Conservation (phyloP, 176 grass and related monocot species). For the Otatea glauca region DNA sequence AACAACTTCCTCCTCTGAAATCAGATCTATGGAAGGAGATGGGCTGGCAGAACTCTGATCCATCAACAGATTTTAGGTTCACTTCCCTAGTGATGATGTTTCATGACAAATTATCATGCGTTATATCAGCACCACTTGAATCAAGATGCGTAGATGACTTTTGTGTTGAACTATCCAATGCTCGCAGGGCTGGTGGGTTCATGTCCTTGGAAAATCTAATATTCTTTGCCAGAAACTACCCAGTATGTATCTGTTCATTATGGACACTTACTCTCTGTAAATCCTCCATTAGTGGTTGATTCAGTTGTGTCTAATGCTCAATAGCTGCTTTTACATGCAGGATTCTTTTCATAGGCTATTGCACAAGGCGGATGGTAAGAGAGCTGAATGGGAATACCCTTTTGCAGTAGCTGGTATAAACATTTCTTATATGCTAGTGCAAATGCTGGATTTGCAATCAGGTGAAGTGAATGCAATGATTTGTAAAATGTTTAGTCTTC, state of each 20-base stretch:
- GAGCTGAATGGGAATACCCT: slow-evolving; percentile 81
- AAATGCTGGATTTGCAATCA: slow-evolving; percentile 75
- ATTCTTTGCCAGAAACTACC: slow-evolving; percentile 73
- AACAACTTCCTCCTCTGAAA: slow-evolving; percentile 73
- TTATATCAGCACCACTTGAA: slow-evolving; percentile 33
- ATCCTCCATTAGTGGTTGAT: background rate
- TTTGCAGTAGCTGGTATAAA: slow-evolving; percentile 75
- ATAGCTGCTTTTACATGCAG: slow-evolving; percentile 48
- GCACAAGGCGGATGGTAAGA: slow-evolving; percentile 60
- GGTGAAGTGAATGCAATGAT: slow-evolving; percentile 44
- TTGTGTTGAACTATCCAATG: slow-evolving; percentile 20
- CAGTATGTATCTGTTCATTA: slow-evolving; percentile 50
- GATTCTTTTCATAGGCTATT: slow-evolving; percentile 75
- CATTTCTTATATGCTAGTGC: slow-evolving; percentile 70
- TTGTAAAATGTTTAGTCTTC: background rate
- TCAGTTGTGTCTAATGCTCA: slow-evolving; percentile 40
- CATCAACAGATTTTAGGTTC: slow-evolving; percentile 89
- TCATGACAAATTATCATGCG: slow-evolving; percentile 28
- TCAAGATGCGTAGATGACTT: background rate
- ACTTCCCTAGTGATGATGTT: slow-evolving; percentile 29
- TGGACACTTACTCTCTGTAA: slow-evolving; percentile 27
- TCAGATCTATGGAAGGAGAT: slow-evolving; percentile 95
- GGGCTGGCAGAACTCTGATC: slow-evolving; percentile 91
- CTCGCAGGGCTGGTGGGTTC: slow-evolving; percentile 69
- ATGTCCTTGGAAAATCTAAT: slow-evolving; percentile 78